Conservation (phyloP, 2,329 filamentous ascomycete genomes). For the Chaetoscypha palmicola region DNA sequence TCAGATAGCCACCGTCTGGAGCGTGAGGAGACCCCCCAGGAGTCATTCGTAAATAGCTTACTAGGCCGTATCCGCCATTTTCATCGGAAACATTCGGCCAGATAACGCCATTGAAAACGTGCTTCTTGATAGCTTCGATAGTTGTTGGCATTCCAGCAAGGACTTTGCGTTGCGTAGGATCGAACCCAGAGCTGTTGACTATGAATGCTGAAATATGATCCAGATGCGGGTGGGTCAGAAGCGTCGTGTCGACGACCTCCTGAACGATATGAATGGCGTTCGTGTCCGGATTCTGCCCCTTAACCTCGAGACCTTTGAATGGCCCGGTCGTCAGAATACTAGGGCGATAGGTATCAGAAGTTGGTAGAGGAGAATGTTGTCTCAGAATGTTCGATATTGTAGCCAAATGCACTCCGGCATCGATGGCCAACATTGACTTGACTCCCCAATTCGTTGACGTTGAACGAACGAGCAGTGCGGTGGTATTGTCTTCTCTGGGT, state of each 20-base stretch:
- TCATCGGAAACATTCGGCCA: constrained; percentile 98
- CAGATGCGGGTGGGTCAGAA: constrained; percentile 95
- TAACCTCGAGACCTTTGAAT: constrained; percentile 71
- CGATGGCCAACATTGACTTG: constrained; percentile 82
- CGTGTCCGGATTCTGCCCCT: constrained; percentile 56
- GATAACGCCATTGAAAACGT: constrained; percentile 96
- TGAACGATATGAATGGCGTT: constrained; percentile 78
- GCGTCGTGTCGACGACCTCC: constrained; percentile 74
- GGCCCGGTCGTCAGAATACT: constrained; percentile 57
- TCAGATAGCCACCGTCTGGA: constrained; percentile 81
- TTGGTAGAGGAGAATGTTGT: constrained; percentile 26
- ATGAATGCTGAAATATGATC: constrained; percentile 90
- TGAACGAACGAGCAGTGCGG: constrained; percentile 82
- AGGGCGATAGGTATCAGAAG: constrained; percentile 42
- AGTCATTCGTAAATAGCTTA: constrained; percentile 82
- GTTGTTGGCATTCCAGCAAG: constrained; percentile 81
- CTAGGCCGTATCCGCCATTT: constrained; percentile 84
- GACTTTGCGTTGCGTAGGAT: constrained; percentile 74
- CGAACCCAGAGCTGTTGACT: constrained; percentile 84
- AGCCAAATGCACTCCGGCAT: constrained; percentile 84
- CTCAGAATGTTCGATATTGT: constrained; percentile 72
- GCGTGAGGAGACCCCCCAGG: constrained; percentile 83
- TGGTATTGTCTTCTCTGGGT: constrained; percentile 82
- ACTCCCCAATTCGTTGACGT: constrained; percentile 70
- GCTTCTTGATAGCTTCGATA: constrained; percentile 84